A percentile compares a stretch with the other conserved stretches of the same genome.
Conservation (phyloP, 371 early-diverging fungal species). For the Rhizopus arrhizus region DNA sequence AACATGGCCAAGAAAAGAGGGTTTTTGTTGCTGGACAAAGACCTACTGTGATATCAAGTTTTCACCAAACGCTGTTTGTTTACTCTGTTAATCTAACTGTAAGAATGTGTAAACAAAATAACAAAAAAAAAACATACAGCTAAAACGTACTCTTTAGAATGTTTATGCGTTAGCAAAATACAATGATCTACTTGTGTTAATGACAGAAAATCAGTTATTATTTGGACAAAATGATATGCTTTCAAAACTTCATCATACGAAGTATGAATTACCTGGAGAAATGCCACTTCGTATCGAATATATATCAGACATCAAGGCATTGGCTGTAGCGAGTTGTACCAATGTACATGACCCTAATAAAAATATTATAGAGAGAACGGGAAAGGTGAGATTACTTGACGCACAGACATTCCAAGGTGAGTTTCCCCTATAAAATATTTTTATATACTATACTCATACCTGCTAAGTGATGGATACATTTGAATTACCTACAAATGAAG, state of each 20-base stretch:
- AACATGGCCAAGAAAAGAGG: slow-evolving; percentile 36
- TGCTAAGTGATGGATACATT: slow-evolving; percentile 36
- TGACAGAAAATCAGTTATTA: slow-evolving; percentile 57
- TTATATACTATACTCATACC: neutral
- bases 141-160: slow-evolving; percentile 38
- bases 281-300: slow-evolving; percentile 75
- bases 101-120: slow-evolving; percentile 2
- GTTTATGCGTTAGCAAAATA: slow-evolving; percentile 64
- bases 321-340: slow-evolving; percentile 63
- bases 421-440: neutral
- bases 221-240: slow-evolving; percentile 79
- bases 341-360: slow-evolving; percentile 31
- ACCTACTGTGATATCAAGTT: slow-evolving; percentile 78
- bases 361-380: slow-evolving; percentile 43
- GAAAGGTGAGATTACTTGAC: slow-evolving; percentile 70
- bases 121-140: neutral
- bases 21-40: slow-evolving; percentile 85
- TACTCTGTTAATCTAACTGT: slow-evolving; percentile 81
- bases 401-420: slow-evolving; percentile 75
- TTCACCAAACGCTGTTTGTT: slow-evolving; percentile 67
- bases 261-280: slow-evolving; percentile 60
- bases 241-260: slow-evolving; percentile 82
- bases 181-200: slow-evolving; percentile 64
- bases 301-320: slow-evolving; percentile 50
- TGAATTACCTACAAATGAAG: slow-evolving; percentile 46